A percentile compares a stretch with the other conserved stretches of the same genome.
Evolutionary conservation across 495 filamentous ascomycete genomes (phyloP).

Genomic region (Aspergillus incahuasiensis): DNA sequence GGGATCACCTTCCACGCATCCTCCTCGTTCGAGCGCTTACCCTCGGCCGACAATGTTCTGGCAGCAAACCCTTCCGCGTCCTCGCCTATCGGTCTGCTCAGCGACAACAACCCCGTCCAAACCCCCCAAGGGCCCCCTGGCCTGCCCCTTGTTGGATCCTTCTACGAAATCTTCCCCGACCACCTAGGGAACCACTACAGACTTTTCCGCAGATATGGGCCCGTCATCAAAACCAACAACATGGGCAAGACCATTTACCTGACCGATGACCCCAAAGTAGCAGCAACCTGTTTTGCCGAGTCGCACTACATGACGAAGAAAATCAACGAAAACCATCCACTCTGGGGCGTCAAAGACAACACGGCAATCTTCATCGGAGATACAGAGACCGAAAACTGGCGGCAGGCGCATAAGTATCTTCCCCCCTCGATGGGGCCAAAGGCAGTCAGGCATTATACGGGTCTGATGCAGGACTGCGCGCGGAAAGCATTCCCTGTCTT

Average conservation of each 20-base stretch:
- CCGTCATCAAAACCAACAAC: slow-evolving; percentile 51
- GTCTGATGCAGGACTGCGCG: slow-evolving; percentile 43
- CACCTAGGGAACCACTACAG: slow-evolving; percentile 56
- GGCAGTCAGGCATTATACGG: slow-evolving; percentile 50
- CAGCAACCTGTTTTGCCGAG: slow-evolving; percentile 36
- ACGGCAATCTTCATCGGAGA: slow-evolving; percentile 50
- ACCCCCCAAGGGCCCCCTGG: slow-evolving; percentile 42
- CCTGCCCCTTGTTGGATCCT: slow-evolving; percentile 47
- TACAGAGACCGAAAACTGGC: slow-evolving; percentile 44
- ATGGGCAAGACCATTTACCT: slow-evolving; percentile 49
- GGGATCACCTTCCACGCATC: slow-evolving; percentile 35
- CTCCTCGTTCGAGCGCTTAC: no score
- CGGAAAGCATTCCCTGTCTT: slow-evolving; percentile 42
- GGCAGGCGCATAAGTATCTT: slow-evolving; percentile 49
- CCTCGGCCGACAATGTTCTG: slow-evolving; percentile 25
- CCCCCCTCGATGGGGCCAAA: slow-evolving; percentile 49
- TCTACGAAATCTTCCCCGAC: slow-evolving; percentile 55
- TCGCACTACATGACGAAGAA: slow-evolving; percentile 49
- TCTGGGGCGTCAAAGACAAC: slow-evolving; percentile 45
- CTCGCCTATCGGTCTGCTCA: slow-evolving; percentile 33
- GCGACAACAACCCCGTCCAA: slow-evolving; percentile 41
- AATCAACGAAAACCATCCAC: slow-evolving; percentile 46
- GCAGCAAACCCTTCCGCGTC: slow-evolving; percentile 1
- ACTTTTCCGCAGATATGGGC: slow-evolving; percentile 50
- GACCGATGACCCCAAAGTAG: slow-evolving; percentile 45